phyloP scores from a whole-genome alignment of 2,329 filamentous ascomycete species.

The Colletotrichum abscissum region DNA sequence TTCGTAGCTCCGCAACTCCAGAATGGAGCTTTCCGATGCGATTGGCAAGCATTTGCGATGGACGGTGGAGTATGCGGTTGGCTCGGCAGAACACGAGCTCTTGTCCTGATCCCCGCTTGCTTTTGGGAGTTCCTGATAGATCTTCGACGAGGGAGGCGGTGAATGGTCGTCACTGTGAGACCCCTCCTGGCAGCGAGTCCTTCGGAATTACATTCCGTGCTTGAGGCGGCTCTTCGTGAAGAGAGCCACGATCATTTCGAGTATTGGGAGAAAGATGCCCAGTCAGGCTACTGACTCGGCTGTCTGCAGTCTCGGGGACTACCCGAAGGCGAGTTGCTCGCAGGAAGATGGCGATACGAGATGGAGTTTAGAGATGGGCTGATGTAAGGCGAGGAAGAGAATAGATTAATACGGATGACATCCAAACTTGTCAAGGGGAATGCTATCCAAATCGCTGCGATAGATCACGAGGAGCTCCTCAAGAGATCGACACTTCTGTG shows the following conservation, averaged over 20 bases:
- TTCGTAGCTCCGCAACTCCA: background rate
- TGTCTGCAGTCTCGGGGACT: background rate
- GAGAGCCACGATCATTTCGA: background rate
- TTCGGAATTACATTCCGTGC: background rate
- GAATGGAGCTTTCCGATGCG: background rate
- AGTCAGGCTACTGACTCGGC: background rate
- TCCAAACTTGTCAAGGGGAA: background rate
- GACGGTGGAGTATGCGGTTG: conserved; percentile 16
- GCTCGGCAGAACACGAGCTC: conserved; percentile 35
- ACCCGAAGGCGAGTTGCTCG: background rate
- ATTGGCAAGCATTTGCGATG: conserved; percentile 4
- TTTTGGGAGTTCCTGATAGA: background rate
- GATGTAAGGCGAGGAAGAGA: background rate
- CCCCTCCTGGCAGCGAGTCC: background rate
- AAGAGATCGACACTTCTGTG: background rate
- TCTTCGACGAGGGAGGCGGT: conserved; percentile 11
- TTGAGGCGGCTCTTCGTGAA: background rate
- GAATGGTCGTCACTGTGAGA: background rate
- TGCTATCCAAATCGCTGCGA: background rate
- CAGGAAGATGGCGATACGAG: background rate
- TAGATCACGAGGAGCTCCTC: background rate
- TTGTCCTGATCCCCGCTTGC: conserved; percentile 23
- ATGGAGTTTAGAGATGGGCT: background rate
- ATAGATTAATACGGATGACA: background rate
- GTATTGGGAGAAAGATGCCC: background rate